Evolutionary conservation across 495 filamentous ascomycete species (phyloP), one percentile per base, ranked within the genome.

Genomic region (Tuber calosporum): DNA sequence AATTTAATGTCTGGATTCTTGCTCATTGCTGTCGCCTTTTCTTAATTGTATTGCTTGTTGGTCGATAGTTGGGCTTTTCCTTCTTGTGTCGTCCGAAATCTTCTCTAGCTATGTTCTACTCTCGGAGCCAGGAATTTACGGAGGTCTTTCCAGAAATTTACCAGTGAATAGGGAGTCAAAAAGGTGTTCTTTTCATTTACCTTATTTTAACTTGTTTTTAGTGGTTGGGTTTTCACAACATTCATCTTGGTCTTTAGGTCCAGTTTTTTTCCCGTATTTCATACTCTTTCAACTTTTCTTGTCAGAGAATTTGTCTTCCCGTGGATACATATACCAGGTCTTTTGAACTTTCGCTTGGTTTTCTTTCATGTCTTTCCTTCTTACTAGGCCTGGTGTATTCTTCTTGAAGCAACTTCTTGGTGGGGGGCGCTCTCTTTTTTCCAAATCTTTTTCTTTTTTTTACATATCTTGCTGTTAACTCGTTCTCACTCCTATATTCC

Each of bases 161-260:
- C 68, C 70, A 75, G 70, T 77, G 74, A 74, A 73, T 66, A 77
- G 72, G 76, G 76, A 77, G 76, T 78, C 76, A 78, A 76, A 77
- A 48, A 75, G 68, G 73, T 43, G 70, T 67, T 77, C 70, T 78
- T 78, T 45, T 68, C 73, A 70, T 73, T 75, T 73, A 73, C 70
- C 42, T 73, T 74, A 77, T 77, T 71, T 78, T 78, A 78, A 78
- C 77, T 71, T 41, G 77, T 77, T 77, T 77, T 77, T 78, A 78
- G 76, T 77, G 66, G 66, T 77, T 71, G 77, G 76, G 76, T 71
- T 69, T 53, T 73, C 77, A 77, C 75, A 70, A 75, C 77, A 74
- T 43, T 45, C 77, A 77, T 69, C 67, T 78, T 78, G 42, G 30
- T 26, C 13, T 62, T 62, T 5, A 62, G 68, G 68, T 68, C 73